Evolutionary conservation across 345 rosid species (phyloP).

Genomic region (Brassica juncea): DNA sequence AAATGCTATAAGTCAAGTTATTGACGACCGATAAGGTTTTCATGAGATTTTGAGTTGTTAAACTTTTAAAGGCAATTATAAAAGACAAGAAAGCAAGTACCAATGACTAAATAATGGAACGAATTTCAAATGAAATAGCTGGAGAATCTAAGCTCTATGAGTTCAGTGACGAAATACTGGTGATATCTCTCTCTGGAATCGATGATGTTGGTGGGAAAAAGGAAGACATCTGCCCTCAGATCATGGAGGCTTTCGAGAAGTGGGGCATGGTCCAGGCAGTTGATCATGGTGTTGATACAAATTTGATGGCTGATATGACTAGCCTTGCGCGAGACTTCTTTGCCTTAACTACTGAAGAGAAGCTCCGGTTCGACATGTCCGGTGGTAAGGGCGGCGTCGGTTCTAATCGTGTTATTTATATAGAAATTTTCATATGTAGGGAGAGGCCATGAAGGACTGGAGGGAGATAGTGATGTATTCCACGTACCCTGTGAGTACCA

Average conservation of each 20-base stretch:
- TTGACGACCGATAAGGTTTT: background rate
- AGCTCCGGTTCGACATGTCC: slow-evolving; percentile 86
- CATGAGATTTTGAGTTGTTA: background rate
- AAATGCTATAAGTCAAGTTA: background rate
- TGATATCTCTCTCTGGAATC: slow-evolving; percentile 72
- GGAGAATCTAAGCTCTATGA: slow-evolving; percentile 34
- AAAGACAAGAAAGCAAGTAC: background rate
- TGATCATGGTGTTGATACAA: slow-evolving; percentile 74
- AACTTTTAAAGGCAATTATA: background rate
- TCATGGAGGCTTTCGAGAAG: slow-evolving; percentile 86
- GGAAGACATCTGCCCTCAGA: slow-evolving; percentile 61
- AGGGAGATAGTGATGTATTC: slow-evolving; percentile 86
- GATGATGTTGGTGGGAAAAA: slow-evolving; percentile 56
- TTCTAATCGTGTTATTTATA: background rate
- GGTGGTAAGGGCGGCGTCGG: slow-evolving; percentile 92
- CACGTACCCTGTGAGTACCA: slow-evolving; percentile 64
- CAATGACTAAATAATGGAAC: background rate
- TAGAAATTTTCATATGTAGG: slow-evolving; percentile 42
- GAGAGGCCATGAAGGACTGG: slow-evolving; percentile 90
- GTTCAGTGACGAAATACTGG: slow-evolving; percentile 75
- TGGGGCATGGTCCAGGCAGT: slow-evolving; percentile 94
- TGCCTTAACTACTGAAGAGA: slow-evolving; percentile 70
- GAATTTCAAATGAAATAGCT: background rate
- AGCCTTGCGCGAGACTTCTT: slow-evolving; percentile 73
- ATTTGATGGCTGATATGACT: slow-evolving; percentile 61